Evolutionary conservation across 768 basidiomycete genomes (phyloP).

Genomic region (Ramaria sp.): DNA sequence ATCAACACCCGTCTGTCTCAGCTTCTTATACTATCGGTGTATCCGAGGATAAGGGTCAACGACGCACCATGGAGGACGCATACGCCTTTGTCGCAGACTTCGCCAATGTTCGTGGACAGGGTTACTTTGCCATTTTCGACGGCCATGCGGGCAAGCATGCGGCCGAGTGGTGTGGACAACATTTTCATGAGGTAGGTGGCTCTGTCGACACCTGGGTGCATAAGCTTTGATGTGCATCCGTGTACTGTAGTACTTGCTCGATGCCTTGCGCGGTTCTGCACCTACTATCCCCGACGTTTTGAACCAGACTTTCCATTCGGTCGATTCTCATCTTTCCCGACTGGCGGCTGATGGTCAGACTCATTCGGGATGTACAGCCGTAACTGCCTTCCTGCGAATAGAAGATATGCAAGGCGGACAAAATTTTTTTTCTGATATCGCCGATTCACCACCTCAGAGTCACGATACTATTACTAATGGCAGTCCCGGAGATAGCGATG

Average conservation of each 20-base stretch:
- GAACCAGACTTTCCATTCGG: slow-evolving; percentile 89
- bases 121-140: slow-evolving; percentile 97
- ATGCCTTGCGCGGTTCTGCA: slow-evolving; percentile 52
- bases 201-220: neutral
- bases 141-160: slow-evolving; percentile 98
- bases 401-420: slow-evolving; percentile 74
- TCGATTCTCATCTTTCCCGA: slow-evolving; percentile 72
- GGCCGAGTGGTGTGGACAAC: slow-evolving; percentile 95
- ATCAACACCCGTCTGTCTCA: slow-evolving; percentile 62
- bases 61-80: slow-evolving; percentile 95
- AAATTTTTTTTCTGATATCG: slow-evolving; percentile 36
- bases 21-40: slow-evolving; percentile 61
- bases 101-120: slow-evolving; percentile 83
- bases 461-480: slow-evolving; percentile 3
- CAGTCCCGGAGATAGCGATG: slow-evolving; percentile 23
- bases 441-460: slow-evolving; percentile 12
- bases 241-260: slow-evolving; percentile 45
- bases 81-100: slow-evolving; percentile 96
- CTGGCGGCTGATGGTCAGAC: slow-evolving; percentile 88
- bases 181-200: slow-evolving; percentile 78
- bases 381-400: slow-evolving; percentile 87
- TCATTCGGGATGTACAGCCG: slow-evolving; percentile 94
- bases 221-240: slow-evolving; percentile 10
- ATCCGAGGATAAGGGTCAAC: slow-evolving; percentile 78
- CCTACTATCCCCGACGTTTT: slow-evolving; percentile 72